phyloP scores from a whole-genome alignment of 192 early-diverging fungal genomes.

The Lunasporangiospora selenospora region DNA sequence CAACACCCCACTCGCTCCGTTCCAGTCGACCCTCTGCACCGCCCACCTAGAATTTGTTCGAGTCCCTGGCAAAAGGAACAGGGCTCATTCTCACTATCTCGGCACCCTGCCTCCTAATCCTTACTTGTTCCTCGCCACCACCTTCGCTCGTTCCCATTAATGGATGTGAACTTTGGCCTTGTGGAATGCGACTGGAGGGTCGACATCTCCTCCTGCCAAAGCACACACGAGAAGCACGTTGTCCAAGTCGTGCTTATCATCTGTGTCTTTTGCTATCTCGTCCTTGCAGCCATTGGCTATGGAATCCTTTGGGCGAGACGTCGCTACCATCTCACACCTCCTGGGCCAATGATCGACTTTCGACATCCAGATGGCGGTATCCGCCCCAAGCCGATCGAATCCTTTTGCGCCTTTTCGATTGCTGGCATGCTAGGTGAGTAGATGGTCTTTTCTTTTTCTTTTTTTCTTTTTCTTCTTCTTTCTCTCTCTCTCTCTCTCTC shows the following conservation, averaged over 20 bases:
- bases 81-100: neutral
- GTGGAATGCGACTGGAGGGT: constrained; percentile 49
- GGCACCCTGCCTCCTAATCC: neutral
- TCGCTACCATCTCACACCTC: constrained; percentile 33
- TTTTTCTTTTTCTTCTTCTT: neutral
- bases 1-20: neutral
- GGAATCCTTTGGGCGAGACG: constrained; percentile 41
- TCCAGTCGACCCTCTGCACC: neutral
- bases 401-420: constrained; percentile 40
- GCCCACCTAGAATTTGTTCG: neutral
- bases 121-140: neutral
- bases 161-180: constrained; percentile 39
- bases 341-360: constrained; percentile 42
- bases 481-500: neutral
- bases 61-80: too few relatives aligned
- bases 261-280: constrained; percentile 34
- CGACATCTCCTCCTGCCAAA: constrained; percentile 34
- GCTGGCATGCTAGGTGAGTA: constrained; percentile 41
- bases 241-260: constrained; percentile 17
- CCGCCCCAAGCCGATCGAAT: constrained; percentile 46
- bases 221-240: constrained; percentile 9
- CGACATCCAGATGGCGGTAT: constrained; percentile 44
- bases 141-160: constrained; percentile 1
- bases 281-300: constrained; percentile 29
- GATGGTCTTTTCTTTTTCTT: too few relatives aligned